A percentile compares a stretch with the other conserved stretches of the same genome.
These are phyloP conservation scores for Aspergillus viridinutans DNA, from an alignment of 2,329 filamentous ascomycete genomes.

Conservation along the genomic window DNA sequence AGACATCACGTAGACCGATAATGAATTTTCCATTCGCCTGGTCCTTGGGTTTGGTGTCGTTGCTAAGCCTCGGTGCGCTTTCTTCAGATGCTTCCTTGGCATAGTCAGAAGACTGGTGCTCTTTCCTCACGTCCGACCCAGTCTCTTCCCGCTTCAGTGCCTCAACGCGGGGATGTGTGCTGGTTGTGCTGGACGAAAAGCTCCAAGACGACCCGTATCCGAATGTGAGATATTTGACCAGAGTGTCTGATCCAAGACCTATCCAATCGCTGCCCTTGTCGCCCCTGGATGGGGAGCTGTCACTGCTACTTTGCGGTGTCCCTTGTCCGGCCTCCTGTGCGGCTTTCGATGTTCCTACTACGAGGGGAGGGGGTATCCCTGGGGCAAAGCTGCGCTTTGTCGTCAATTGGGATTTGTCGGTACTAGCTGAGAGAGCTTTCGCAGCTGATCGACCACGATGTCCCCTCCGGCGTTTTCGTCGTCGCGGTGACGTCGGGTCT, in stretches of 20 bases:
- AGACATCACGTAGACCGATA: slow-evolving; percentile 42
- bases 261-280: slow-evolving; percentile 24
- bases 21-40: slow-evolving; percentile 34
- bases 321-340: slow-evolving; percentile 12
- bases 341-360: slow-evolving; percentile 22
- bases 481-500: slow-evolving; percentile 65
- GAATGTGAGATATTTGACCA: slow-evolving; percentile 48
- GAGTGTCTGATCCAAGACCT: slow-evolving; percentile 38
- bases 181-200: slow-evolving; percentile 29
- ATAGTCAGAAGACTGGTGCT: neutral
- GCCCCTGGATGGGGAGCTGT: slow-evolving; percentile 12
- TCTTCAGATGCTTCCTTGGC: neutral
- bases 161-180: slow-evolving; percentile 23
- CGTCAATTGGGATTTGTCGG: slow-evolving; percentile 7
- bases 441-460: slow-evolving; percentile 18
- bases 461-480: slow-evolving; percentile 36
- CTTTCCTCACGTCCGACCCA: slow-evolving; percentile 1
- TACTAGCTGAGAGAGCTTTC: slow-evolving; percentile 7
- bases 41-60: slow-evolving; percentile 18
- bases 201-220: slow-evolving; percentile 49
- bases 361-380: slow-evolving; percentile 43
- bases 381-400: slow-evolving; percentile 29
- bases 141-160: slow-evolving; percentile 19
- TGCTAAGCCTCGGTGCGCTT: slow-evolving; percentile 1
- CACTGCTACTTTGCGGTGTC: slow-evolving; percentile 12